phyloP scores from a whole-genome alignment of 108 stramenopile species.

The Schizochytrium sp. region DNA sequence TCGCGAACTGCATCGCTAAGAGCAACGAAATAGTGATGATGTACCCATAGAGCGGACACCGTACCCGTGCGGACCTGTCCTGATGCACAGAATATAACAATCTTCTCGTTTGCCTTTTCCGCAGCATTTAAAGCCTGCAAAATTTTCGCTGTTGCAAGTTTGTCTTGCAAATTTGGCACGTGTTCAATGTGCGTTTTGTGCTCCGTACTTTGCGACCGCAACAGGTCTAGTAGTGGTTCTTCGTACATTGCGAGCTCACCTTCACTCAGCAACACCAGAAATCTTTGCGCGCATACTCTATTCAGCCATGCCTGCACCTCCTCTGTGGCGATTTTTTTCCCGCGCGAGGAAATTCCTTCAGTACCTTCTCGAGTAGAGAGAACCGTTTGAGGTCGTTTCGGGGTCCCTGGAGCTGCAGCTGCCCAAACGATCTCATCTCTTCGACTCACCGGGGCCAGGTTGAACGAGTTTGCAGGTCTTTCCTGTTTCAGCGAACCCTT shows the following conservation, averaged over 20 bases:
- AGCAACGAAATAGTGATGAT: neutral
- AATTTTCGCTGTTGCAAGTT: neutral
- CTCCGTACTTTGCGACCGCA: neutral
- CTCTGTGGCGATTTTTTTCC: neutral
- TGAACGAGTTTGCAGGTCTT: neutral
- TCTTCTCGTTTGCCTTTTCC: neutral
- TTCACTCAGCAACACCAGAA: neutral
- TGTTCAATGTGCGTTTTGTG: neutral
- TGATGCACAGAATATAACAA: neutral
- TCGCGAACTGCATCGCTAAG: conserved; percentile 23
- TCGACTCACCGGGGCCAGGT: neutral
- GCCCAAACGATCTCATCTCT: conserved; percentile 1
- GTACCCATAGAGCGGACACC: conserved; percentile 37
- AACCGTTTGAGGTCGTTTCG: neutral
- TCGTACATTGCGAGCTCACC: neutral
- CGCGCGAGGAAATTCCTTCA: too few species aligned
- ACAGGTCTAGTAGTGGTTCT: neutral
- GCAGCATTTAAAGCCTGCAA: neutral
- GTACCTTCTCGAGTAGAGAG: neutral
- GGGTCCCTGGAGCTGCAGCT: neutral
- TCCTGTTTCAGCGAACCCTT: neutral
- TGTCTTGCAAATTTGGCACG: conserved; percentile 18
- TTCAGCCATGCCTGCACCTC: neutral
- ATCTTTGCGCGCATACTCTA: neutral
- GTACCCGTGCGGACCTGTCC: conserved; percentile 49